Conservation (phyloP, 2,329 filamentous ascomycete genomes). For the Cryoendolithus antarcticus region DNA sequence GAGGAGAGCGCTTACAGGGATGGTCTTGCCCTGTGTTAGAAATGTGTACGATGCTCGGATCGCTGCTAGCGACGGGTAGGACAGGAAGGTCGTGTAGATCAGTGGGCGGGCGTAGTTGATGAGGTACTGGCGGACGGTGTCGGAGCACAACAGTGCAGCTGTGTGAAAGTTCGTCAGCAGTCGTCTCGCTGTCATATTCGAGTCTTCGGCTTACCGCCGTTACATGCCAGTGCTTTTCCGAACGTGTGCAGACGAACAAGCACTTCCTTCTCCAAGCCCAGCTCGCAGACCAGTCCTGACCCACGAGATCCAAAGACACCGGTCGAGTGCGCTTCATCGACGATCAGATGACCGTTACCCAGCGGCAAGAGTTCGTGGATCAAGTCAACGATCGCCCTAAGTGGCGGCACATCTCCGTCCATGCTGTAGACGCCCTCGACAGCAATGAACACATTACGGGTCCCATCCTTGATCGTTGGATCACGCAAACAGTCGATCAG, state of each 20-base stretch:
- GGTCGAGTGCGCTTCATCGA: constrained; percentile 58
- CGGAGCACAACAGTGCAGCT: constrained; percentile 52
- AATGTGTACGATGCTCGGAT: constrained; percentile 48
- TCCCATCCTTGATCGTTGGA: constrained; percentile 23
- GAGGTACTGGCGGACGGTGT: constrained; percentile 48
- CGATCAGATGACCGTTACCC: constrained; percentile 49
- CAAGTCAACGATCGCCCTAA: constrained; percentile 46
- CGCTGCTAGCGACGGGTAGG: constrained; percentile 46
- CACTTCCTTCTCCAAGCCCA: constrained; percentile 44
- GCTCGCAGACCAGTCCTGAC: constrained; percentile 44
- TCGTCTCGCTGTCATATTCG: not conserved
- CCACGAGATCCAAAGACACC: constrained; percentile 47
- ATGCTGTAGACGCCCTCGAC: constrained; percentile 69
- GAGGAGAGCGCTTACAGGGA: constrained; percentile 12
- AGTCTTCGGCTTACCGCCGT: constrained; percentile 46
- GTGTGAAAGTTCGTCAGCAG: constrained; percentile 3
- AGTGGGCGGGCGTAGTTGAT: constrained; percentile 65
- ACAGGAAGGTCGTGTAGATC: constrained; percentile 62
- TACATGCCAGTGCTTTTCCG: constrained; percentile 55
- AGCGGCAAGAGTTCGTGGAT: constrained; percentile 44
- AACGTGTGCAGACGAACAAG: constrained; percentile 53
- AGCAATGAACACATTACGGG: constrained; percentile 50
- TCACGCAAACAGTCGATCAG: constrained; percentile 19
- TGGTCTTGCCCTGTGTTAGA: constrained; percentile 39
- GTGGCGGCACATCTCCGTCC: constrained; percentile 62